Base-by-base conservation (phyloP, 2,329 filamentous ascomycete species). In the Pseudomassariella vexata region DNA sequence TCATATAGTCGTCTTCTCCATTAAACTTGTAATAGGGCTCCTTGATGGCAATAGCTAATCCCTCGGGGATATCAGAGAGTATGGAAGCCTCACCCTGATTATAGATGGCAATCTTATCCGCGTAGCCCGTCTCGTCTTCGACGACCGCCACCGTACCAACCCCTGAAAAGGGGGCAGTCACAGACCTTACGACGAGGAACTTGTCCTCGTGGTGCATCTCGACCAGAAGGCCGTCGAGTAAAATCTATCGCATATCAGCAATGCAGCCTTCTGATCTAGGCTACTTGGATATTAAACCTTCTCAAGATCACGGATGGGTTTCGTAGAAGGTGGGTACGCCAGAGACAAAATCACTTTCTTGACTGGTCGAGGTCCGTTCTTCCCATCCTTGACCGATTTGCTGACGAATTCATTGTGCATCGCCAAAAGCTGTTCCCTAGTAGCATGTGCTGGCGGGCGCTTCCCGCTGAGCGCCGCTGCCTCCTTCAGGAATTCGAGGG, bases 91-190 rank as follows among this genome's bases (percentile, higher is more conserved):
- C 50, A 17, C 45, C 37, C 19, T 58, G 57, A 43, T 59, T 60
- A 46, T 60, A 61, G n/a, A 61, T 48, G 22, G 50, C 51, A 21
- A 62, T 30, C 42, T 58, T 59, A 29, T 59, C 56, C 5, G 46
- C 53, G 19, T 55, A 52, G n/a, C 57, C 56, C 9, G 45, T 38
- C 35, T 53, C 52, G 17, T 61, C 57, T 21, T 60, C 52, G 6
- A 59, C 56, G 5, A 62, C 42, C 7, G 53, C 53, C 12, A 59
- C 53, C 0, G 49, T 47, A 0, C 57, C 58, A 0, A 55, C 55
- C 1, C 58, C 56, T 5, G 48, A 38, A 25, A 51, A 57, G 0
- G 55, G 53, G 0, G 50, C 46, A 20, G 49, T 51, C 12, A 53
- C 45, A 1, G 47, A 49, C 25, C 48, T 48, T n/a, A 59, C 43